These are phyloP conservation scores for Taiozyma onychis DNA, from an alignment of 1,139 yeast species.

Conservation along the genomic window DNA sequence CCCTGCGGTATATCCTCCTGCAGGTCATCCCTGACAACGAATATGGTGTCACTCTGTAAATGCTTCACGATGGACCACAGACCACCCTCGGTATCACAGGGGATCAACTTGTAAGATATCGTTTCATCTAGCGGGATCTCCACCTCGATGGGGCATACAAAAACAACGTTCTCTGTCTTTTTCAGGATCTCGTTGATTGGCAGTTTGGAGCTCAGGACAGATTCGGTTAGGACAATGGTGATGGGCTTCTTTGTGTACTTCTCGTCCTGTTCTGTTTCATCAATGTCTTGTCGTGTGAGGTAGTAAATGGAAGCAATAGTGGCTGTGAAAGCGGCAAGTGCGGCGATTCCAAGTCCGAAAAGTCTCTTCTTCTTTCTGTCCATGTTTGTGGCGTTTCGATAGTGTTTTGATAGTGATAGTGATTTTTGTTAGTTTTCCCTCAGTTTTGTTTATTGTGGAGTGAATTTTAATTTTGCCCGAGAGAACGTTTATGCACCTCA, in stretches of 20 bases:
- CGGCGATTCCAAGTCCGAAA: not conserved
- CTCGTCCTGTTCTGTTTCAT: not conserved
- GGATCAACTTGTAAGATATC: conserved; percentile 29
- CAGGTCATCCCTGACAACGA: conserved; percentile 29
- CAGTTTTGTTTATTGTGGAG: not conserved
- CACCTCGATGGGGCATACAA: conserved; percentile 29
- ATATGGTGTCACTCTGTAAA: conserved; percentile 28
- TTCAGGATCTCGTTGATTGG: conserved; percentile 21
- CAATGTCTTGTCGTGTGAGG: not conserved
- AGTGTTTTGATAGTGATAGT: not conserved
- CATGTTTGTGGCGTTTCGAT: not conserved
- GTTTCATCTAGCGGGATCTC: conserved; percentile 11
- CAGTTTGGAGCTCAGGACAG: conserved; percentile 22
- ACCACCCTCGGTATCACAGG: conserved; percentile 33
- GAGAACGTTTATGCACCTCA: not conserved
- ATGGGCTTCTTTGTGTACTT: conserved; percentile 18
- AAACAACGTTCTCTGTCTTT: conserved; percentile 20
- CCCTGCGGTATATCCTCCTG: conserved; percentile 25
- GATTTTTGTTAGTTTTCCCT: too few relatives aligned
- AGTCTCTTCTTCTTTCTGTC: not conserved
- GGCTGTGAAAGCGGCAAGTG: not conserved
- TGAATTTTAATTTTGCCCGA: too few relatives aligned
- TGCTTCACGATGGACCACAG: conserved; percentile 40
- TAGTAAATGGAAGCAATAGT: conserved; percentile 1
- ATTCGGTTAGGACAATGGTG: conserved; percentile 21